These are phyloP conservation scores for Neurospora crassa DNA, from an alignment of 2,329 filamentous ascomycete genomes.

Conservation along the genomic window DNA sequence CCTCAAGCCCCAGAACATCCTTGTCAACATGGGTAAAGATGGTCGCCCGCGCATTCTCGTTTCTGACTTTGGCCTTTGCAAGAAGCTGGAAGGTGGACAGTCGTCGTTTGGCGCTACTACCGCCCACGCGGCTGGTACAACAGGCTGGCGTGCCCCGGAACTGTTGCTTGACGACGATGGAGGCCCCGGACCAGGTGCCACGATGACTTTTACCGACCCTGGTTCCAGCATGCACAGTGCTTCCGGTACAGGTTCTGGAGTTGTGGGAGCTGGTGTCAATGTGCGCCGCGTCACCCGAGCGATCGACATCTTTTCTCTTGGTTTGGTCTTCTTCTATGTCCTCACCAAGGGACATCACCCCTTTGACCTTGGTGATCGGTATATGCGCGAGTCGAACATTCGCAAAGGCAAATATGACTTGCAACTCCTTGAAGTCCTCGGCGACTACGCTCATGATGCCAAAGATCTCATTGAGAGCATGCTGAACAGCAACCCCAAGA, in stretches of 20 bases:
- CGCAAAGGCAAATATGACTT: constrained; percentile 78
- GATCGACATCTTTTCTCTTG: constrained; percentile 95
- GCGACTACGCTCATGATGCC: constrained; percentile 78
- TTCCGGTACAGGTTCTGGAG: constrained; percentile 11
- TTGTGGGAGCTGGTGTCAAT: constrained; percentile 34
- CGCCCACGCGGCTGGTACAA: constrained; percentile 84
- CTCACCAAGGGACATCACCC: constrained; percentile 86
- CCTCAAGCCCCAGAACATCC: constrained; percentile 94
- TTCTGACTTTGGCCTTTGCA: constrained; percentile 95
- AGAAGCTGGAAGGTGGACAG: constrained; percentile 89
- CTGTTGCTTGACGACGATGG: constrained; percentile 73
- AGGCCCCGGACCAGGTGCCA: constrained; percentile 31
- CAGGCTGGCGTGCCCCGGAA: constrained; percentile 94
- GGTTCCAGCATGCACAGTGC: constrained; percentile 48
- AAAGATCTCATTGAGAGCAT: constrained; percentile 79
- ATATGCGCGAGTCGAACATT: constrained; percentile 95
- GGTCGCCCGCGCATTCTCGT: constrained; percentile 77
- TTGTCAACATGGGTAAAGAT: constrained; percentile 66
- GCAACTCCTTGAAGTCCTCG: constrained; percentile 60
- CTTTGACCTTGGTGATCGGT: constrained; percentile 87
- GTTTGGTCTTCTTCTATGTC: constrained; percentile 98
- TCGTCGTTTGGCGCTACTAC: constrained; percentile 93
- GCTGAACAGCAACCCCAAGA: constrained; percentile 47
- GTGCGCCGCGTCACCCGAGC: constrained; percentile 79
- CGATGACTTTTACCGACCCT: constrained; percentile 35